Conservation (phyloP, 805 yeast genomes). For the Saccharomycopsis capsularis region DNA sequence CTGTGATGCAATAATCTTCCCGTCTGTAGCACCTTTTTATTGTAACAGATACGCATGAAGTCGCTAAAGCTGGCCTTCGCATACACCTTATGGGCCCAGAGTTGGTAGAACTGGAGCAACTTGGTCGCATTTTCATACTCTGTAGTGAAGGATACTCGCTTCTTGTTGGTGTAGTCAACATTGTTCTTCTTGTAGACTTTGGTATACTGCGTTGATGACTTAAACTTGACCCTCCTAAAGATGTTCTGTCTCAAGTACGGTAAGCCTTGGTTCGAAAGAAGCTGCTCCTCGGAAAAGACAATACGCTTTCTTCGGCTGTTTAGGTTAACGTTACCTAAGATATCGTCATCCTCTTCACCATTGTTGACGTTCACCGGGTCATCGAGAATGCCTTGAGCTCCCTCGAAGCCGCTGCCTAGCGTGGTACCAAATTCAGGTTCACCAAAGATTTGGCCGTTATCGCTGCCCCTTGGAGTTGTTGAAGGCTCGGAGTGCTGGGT, state of each 20-base stretch:
- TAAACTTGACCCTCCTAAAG: constrained; percentile 22
- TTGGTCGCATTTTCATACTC: constrained; percentile 44
- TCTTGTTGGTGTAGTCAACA: constrained; percentile 1
- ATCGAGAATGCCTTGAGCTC: too few species aligned
- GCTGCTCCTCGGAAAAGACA: constrained; percentile 44
- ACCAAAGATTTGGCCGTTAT: not conserved
- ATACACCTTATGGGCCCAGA: constrained; percentile 70
- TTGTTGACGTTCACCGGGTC: too few species aligned
- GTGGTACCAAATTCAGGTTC: not conserved
- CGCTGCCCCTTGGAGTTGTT: too few species aligned
- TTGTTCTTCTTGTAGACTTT: not conserved
- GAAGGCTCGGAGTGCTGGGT: too few species aligned
- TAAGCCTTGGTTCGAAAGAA: constrained; percentile 50
- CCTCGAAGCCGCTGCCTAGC: too few species aligned
- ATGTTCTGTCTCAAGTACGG: constrained; percentile 39
- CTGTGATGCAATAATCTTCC: constrained; percentile 35
- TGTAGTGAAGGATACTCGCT: constrained; percentile 30
- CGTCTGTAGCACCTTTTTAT: constrained; percentile 25
- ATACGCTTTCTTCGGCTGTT: constrained; percentile 26
- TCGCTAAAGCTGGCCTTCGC: constrained; percentile 78
- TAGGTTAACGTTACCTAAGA: constrained; percentile 14
- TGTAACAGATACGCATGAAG: constrained; percentile 51
- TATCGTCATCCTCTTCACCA: constrained; percentile 12
- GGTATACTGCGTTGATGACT: constrained; percentile 10
- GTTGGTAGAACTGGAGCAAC: constrained; percentile 51